Conservation (phyloP, 371 early-diverging fungal species). For the Syncephalastrum sp. region DNA sequence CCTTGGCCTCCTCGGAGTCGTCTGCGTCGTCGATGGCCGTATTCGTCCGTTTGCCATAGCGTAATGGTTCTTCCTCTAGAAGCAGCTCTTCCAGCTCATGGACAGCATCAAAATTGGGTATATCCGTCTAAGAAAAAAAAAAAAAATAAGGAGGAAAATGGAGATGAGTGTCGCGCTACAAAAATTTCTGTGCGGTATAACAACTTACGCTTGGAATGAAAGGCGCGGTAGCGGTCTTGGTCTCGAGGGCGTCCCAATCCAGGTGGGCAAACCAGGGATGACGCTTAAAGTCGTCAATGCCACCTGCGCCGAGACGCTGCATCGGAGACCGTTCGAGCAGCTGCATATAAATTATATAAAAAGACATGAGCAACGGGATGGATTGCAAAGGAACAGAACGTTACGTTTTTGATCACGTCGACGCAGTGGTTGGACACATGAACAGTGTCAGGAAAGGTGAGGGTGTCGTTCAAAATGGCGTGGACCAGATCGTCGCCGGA, state of each 20-base stretch:
- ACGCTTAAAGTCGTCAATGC: conserved; percentile 50
- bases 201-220: conserved; percentile 58
- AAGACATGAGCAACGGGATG: too few relatives aligned
- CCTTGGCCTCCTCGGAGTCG: conserved; percentile 19
- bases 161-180: neutral
- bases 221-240: conserved; percentile 58
- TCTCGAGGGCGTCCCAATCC: conserved; percentile 55
- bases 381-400: neutral
- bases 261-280: conserved; percentile 65
- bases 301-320: conserved; percentile 57
- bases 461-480: conserved; percentile 54
- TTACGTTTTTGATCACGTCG: conserved; percentile 52
- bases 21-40: conserved; percentile 9
- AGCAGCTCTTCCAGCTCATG: conserved; percentile 93
- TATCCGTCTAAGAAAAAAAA: conserved; percentile 32
- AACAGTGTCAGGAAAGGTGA: conserved; percentile 58
- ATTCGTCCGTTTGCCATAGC: conserved; percentile 29
- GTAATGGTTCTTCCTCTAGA: conserved; percentile 86
- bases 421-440: conserved; percentile 51
- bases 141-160: conserved; percentile 10
- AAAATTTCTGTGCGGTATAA: neutral
- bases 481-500: conserved; percentile 48
- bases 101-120: conserved; percentile 90
- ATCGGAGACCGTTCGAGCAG: conserved; percentile 54
- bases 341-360: conserved; percentile 12